Percentiles rank a stretch among this genome's conserved stretches.
Evolutionary conservation across 805 yeast genomes (phyloP).

Genomic region (Myxozyma sirexii): DNA sequence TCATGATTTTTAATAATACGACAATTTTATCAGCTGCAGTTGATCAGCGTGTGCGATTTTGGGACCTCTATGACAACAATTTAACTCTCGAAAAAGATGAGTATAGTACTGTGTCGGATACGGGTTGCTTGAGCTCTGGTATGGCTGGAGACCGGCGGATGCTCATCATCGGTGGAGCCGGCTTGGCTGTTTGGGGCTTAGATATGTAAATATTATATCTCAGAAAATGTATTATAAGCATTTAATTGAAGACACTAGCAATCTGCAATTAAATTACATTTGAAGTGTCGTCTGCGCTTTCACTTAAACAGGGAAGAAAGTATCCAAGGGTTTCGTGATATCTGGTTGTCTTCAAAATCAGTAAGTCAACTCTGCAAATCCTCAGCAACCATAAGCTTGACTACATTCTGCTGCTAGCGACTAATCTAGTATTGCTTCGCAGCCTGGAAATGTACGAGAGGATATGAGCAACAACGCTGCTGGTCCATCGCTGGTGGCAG

Average conservation of each 20-base stretch:
- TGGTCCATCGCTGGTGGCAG: background rate
- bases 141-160: constrained; percentile 40
- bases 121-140: constrained; percentile 66
- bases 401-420: no score
- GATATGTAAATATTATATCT: background rate
- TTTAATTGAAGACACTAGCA: no score
- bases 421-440: no score
- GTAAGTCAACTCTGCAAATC: no score
- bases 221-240: background rate
- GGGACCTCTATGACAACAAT: constrained; percentile 51
- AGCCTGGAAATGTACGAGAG: background rate
- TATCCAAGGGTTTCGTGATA: no score
- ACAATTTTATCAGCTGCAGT: constrained; percentile 65
- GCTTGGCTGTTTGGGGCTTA: constrained; percentile 51
- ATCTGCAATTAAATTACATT: no score
- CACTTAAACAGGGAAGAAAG: no score
- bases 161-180: constrained; percentile 76
- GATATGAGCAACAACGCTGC: background rate
- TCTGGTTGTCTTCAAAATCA: no score
- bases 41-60: constrained; percentile 73
- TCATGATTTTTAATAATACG: constrained; percentile 45
- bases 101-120: constrained; percentile 87
- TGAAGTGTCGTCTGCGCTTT: no score
- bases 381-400: no score
- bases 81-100: constrained; percentile 45